Evolutionary conservation across 306 rosid genomes (phyloP).

Genomic region (Medicago arabica): DNA sequence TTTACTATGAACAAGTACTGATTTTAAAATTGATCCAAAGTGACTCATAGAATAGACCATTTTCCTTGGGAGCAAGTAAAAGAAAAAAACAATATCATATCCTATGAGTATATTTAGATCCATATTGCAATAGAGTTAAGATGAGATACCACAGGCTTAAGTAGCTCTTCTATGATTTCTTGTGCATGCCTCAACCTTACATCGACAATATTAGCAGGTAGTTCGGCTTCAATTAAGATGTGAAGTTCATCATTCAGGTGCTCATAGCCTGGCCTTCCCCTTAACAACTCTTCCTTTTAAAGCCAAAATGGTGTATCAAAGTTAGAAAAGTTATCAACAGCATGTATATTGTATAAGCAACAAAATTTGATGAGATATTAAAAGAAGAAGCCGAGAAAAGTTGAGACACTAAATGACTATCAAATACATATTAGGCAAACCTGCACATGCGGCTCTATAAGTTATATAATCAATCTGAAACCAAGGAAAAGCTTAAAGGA

Average conservation of each 20-base stretch:
- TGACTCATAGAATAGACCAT: too few species aligned
- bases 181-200: constrained; percentile 83
- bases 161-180: constrained; percentile 88
- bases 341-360: constrained; percentile 25
- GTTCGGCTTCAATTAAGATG: constrained; percentile 89
- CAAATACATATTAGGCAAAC: neutral
- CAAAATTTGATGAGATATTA: neutral
- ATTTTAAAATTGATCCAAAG: too few species aligned
- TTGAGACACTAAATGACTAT: neutral
- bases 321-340: constrained; percentile 25
- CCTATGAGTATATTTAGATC: neutral
- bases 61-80: neutral
- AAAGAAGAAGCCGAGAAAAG: neutral
- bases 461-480: neutral
- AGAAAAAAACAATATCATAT: neutral
- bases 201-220: constrained; percentile 78
- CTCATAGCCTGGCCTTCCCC: constrained; percentile 95
- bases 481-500: neutral
- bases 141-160: constrained; percentile 80
- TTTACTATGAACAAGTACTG: neutral
- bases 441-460: neutral
- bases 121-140: constrained; percentile 12
- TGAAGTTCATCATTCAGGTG: constrained; percentile 94
- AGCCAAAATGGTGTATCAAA: constrained; percentile 34
- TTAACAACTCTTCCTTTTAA: constrained; percentile 78